phyloP scores from a whole-genome alignment of 345 rosid genomes.

The Salix caprea region DNA sequence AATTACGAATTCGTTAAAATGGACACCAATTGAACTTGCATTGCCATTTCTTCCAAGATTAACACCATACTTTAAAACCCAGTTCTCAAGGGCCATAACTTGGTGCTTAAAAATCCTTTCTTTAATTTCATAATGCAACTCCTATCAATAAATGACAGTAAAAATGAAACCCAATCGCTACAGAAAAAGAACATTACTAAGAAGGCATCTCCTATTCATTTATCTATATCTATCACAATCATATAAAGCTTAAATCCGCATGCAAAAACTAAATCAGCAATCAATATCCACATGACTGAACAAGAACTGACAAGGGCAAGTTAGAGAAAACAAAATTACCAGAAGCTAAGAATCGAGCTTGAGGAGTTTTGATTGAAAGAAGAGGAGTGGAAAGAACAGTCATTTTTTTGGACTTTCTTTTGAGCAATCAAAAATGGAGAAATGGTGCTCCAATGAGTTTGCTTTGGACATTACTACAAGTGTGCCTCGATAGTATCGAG shows the following conservation, averaged over 20 bases:
- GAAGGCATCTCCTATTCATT: not conserved
- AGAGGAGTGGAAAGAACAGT: constrained; percentile 14
- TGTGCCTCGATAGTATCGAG: not conserved
- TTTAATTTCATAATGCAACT: not conserved
- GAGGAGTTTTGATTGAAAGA: constrained; percentile 14
- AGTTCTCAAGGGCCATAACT: not conserved
- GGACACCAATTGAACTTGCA: not conserved
- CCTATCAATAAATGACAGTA: not conserved
- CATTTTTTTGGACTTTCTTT: constrained; percentile 6
- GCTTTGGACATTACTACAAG: not conserved
- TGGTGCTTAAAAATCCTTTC: not conserved
- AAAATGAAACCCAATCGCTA: too few species aligned
- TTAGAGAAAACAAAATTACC: constrained; percentile 11
- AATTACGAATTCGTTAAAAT: not conserved
- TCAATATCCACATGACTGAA: not conserved
- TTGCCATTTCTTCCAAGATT: not conserved
- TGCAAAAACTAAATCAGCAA: not conserved
- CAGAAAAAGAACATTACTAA: not conserved
- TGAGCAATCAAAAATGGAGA: not conserved
- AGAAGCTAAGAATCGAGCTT: not conserved
- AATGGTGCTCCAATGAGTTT: not conserved
- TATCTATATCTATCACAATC: not conserved
- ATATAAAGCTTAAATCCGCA: not conserved
- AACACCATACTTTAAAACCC: not conserved
- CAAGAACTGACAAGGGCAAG: not conserved